Evolutionary conservation across 495 filamentous ascomycete species (phyloP).

Genomic region (Talaromyces liani): DNA sequence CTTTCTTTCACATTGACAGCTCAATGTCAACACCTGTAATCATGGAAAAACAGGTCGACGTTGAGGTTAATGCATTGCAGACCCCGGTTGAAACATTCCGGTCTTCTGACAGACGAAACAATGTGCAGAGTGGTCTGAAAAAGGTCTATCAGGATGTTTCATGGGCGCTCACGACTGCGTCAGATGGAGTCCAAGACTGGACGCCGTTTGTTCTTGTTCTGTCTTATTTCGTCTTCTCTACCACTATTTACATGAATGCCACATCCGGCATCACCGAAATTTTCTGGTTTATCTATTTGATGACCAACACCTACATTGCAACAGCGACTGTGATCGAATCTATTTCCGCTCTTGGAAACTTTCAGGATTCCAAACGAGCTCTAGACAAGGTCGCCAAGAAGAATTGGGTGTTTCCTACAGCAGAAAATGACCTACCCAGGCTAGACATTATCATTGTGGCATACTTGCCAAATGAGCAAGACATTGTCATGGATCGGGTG

Average conservation of each 20-base stretch:
- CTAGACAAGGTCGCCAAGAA: slow-evolving; percentile 21
- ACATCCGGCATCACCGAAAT: slow-evolving; percentile 19
- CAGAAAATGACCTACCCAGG: slow-evolving; percentile 22
- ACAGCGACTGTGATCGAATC: slow-evolving; percentile 27
- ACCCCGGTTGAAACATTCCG: background rate
- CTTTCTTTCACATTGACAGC: background rate
- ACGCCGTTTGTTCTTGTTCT: slow-evolving; percentile 28
- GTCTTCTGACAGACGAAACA: background rate
- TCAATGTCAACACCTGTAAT: background rate
- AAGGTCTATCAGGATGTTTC: slow-evolving; percentile 6
- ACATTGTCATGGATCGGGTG: slow-evolving; percentile 32
- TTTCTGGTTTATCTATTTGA: slow-evolving; percentile 30
- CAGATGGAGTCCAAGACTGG: slow-evolving; percentile 22
- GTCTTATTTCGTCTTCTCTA: slow-evolving; percentile 28
- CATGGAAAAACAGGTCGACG: slow-evolving; percentile 3
- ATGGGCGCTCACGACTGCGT: slow-evolving; percentile 8
- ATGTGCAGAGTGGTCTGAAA: slow-evolving; percentile 7
- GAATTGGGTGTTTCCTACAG: slow-evolving; percentile 27
- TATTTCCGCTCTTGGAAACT: slow-evolving; percentile 23
- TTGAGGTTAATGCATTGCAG: background rate
- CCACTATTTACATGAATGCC: slow-evolving; percentile 26
- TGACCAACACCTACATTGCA: slow-evolving; percentile 30
- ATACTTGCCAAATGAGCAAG: slow-evolving; percentile 35
- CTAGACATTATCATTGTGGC: slow-evolving; percentile 34
- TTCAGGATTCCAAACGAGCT: slow-evolving; percentile 20